Base-by-base conservation (phyloP, 306 rosid genomes). In the Nissolia schottii region DNA sequence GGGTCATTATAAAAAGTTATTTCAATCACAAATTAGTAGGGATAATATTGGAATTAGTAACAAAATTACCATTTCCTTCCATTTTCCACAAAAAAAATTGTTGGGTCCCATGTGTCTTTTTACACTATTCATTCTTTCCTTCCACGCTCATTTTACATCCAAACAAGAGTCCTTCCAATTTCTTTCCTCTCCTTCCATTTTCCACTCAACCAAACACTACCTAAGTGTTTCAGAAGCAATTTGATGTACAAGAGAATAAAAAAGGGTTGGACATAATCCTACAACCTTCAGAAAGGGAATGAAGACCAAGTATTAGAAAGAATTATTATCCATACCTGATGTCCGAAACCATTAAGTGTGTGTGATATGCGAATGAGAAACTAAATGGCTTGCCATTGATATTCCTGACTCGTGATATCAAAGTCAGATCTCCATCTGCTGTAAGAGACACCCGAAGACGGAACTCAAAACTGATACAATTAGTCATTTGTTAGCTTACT, bases 311-410 rank as follows among this genome's bases (percentile, higher is more conserved):
- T 45, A 67, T 11, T 66, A 67, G 51, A 81, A 49, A 25, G 46
- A 76, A 74, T 41, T 49, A 74, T 41, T 49, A 54, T 58, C 20
- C 78, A 34, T 88, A 93, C 98, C 96, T 91, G 69, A 93, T 93
- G 77, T 93, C 96, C 40, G 98, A 93, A 67, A 93, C 97, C 76
- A 79, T 32, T 15, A 93, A 75, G 76, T 91, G 85, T 3, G 98
- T 89, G 82, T 91, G 98, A 81, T 87, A 87, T 22, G 92, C 96
- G 28, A 93, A 93, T 15, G 98, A 91, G 86, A 93, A 93, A 79
- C 84, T 84, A 70, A 93, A 89, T 8, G 93, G 92, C 82, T 89
- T 93, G 74, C 94, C 89, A 46, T 91, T 82, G 67, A 91, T 64
- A 68, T 93, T 93, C 85, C 96, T 79, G 64, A 91, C 68, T 63